A percentile compares a stretch with the other conserved stretches of the same genome.
These are phyloP conservation scores for Stachybotrys chlorohalonatus DNA, from an alignment of 2,329 filamentous ascomycete species.

Conservation along the genomic window DNA sequence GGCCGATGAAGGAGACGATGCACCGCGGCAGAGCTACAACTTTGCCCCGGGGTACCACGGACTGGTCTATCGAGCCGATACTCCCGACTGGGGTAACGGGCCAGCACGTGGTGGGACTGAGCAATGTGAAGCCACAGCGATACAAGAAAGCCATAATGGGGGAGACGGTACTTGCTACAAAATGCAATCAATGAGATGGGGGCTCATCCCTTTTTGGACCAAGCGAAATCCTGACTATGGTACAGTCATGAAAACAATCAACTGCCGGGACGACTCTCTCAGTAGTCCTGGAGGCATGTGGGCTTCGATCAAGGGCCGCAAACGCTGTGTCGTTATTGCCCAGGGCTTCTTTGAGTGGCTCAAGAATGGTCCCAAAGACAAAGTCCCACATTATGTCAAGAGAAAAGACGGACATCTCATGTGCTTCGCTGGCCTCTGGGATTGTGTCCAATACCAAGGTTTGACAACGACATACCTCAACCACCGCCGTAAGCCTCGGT, in stretches of 20 bases:
- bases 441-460: constrained; percentile 76
- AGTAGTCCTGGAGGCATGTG: constrained; percentile 73
- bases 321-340: constrained; percentile 79
- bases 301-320: constrained; percentile 81
- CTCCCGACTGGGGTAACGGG: constrained; percentile 50
- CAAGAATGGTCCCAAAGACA: constrained; percentile 67
- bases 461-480: constrained; percentile 5
- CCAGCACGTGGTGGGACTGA: constrained; percentile 14
- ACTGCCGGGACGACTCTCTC: constrained; percentile 86
- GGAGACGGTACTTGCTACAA: constrained; percentile 47
- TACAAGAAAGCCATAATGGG: background rate
- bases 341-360: constrained; percentile 98
- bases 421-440: constrained; percentile 89
- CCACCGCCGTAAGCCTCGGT: too few species aligned
- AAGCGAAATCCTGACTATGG: constrained; percentile 73
- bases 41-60: constrained; percentile 85
- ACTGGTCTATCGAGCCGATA: constrained; percentile 74
- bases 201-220: constrained; percentile 87
- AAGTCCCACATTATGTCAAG: constrained; percentile 76
- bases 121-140: background rate
- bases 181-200: constrained; percentile 93
- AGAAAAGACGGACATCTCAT: constrained; percentile 75
- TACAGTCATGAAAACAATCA: constrained; percentile 79
- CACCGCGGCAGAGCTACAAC: constrained; percentile 73
- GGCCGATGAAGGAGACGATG: constrained; percentile 53